These are phyloP conservation scores for Cunninghamia lanceolata DNA, from an alignment of 75 land plant genomes.

Conservation along the genomic window DNA sequence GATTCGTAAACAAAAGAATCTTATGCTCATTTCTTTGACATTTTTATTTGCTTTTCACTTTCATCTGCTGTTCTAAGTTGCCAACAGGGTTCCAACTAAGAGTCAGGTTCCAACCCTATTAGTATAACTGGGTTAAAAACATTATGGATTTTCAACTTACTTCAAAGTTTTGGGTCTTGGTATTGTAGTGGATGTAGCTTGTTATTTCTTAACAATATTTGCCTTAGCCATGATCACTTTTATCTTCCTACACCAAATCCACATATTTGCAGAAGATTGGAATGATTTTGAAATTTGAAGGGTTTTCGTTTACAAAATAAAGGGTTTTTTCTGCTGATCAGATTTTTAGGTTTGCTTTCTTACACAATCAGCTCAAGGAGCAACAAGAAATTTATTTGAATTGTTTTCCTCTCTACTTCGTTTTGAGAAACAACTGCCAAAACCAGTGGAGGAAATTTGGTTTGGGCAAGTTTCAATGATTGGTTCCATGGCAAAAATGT, in stretches of 20 bases:
- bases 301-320: neutral
- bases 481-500: neutral
- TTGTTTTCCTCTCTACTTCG: neutral
- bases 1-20: neutral
- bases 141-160: neutral
- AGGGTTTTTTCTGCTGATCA: neutral
- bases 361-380: neutral
- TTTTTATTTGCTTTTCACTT: neutral
- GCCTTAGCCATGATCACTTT: neutral
- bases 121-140: neutral
- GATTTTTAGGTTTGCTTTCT: neutral
- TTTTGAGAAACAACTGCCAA: neutral
- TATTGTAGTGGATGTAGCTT: neutral
- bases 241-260: neutral
- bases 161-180: neutral
- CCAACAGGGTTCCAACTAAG: neutral
- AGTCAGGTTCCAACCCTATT: neutral
- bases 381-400: neutral
- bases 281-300: neutral
- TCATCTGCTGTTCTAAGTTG: neutral
- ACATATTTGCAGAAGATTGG: neutral
- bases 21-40: neutral
- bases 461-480: neutral
- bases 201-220: neutral
- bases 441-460: neutral